Evolutionary conservation across 2,329 filamentous ascomycete species (phyloP).

Genomic region (Phyllosticta paracitricarpa): DNA sequence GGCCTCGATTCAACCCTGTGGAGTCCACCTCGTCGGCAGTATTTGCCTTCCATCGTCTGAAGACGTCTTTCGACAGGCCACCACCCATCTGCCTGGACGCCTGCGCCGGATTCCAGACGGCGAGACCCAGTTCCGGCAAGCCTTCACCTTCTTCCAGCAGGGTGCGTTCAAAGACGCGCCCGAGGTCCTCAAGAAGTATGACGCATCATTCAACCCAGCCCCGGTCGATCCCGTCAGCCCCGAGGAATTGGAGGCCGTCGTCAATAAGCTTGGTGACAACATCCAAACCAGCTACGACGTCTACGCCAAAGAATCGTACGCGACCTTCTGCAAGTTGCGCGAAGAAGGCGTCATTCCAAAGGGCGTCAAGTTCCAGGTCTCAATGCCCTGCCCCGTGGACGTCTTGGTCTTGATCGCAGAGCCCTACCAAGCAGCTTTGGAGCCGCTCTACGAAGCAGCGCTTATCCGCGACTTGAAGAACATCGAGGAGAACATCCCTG

Average conservation of each 20-base stretch:
- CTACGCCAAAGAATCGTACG: slow-evolving; percentile 25
- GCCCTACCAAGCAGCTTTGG: slow-evolving; percentile 20
- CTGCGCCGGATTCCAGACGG: slow-evolving; percentile 16
- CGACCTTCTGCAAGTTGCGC: slow-evolving; percentile 20
- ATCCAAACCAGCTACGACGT: slow-evolving; percentile 24
- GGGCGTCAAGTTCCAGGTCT: slow-evolving; percentile 25
- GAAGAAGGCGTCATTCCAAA: slow-evolving; percentile 21
- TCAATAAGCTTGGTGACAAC: slow-evolving; percentile 7
- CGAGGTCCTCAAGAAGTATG: slow-evolving; percentile 5
- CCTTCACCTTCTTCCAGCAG: slow-evolving; percentile 12
- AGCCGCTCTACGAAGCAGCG: slow-evolving; percentile 25
- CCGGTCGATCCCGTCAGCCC: neutral
- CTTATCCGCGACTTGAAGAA: slow-evolving; percentile 19
- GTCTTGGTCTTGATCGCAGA: slow-evolving; percentile 14
- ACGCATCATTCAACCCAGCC: neutral
- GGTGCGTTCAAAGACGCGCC: slow-evolving; percentile 9
- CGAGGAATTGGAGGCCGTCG: slow-evolving; percentile 8
- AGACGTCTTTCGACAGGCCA: slow-evolving; percentile 10
- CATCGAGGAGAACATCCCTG: slow-evolving; percentile 24
- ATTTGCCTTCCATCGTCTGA: slow-evolving; percentile 10
- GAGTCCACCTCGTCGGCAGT: slow-evolving; percentile 15
- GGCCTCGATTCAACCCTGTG: slow-evolving; percentile 3
- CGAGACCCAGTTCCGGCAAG: slow-evolving; percentile 12
- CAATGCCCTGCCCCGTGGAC: slow-evolving; percentile 20
- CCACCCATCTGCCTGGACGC: slow-evolving; percentile 9